Conservation (phyloP, 1,139 yeast genomes). For the Hemisphaericaspora subhashii region DNA sequence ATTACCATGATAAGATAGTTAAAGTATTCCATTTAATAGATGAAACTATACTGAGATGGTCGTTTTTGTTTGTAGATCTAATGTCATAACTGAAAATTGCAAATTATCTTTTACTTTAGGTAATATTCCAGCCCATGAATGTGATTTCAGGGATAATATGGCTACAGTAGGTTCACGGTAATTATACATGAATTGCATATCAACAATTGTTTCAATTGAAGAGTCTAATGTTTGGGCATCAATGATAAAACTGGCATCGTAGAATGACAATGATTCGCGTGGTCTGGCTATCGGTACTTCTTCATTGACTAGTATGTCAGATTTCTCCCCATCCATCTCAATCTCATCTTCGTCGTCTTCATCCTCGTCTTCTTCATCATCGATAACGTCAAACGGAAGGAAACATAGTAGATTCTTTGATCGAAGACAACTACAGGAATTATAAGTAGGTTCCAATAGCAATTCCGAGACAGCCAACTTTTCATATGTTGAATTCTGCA, state of each 20-base stretch:
- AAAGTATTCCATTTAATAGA: no score
- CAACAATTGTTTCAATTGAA: constrained; percentile 59
- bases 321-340: constrained; percentile 6
- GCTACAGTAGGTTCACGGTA: constrained; percentile 83
- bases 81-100: constrained; percentile 59
- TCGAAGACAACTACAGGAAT: constrained; percentile 61
- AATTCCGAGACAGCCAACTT: constrained; percentile 48
- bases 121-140: constrained; percentile 78
- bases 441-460: constrained; percentile 62
- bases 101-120: constrained; percentile 63
- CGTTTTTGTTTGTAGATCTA: constrained; percentile 61
- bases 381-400: constrained; percentile 58
- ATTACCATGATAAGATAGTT: no score
- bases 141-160: constrained; percentile 58
- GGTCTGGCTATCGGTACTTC: constrained; percentile 8
- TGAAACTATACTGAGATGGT: constrained; percentile 72
- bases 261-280: constrained; percentile 8
- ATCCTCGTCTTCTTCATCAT: constrained; percentile 42
- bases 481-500: constrained; percentile 52
- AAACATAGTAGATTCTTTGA: constrained; percentile 74
- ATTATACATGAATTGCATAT: constrained; percentile 65
- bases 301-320: constrained; percentile 5
- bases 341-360: constrained; percentile 16
- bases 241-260: constrained; percentile 54
- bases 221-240: constrained; percentile 58